Base-by-base conservation (phyloP, 2,329 filamentous ascomycete species). In the Didymella sp. region DNA sequence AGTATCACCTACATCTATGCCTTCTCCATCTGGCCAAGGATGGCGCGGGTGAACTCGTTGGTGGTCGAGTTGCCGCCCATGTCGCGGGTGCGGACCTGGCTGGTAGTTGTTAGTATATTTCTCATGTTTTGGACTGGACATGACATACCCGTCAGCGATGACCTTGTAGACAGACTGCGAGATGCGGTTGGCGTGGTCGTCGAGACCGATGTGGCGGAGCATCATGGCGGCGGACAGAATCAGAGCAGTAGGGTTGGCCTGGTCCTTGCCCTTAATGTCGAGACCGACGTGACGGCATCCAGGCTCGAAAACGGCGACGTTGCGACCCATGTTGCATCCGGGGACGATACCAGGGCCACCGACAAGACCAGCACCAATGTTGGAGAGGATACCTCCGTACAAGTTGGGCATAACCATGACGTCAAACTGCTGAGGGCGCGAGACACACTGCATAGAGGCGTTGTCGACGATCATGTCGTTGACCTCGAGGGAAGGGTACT, bases 381-480 rank as follows among this genome's bases (percentile, higher is more conserved):
- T 99, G 83, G 95, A 98, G 67, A 99, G 85, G 74, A 99, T 99
- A 78, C 94, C 93, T 80, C 94, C 94, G 86, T 98, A 98, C 76
- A 98, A 83, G 85, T 99, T 99, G 74, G 95, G 95, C 93, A 98
- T 98, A 79, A 99, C 95, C 89, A 99, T 91, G 73, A 99, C 95
- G 79, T 99, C 95, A 77, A 99, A 99, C 81, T 99, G 95, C 83
- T 98, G 95, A 62, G 95, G 95, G 68, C 87, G 86, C 68, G 91
- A 93, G 70, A 99, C 95, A 77, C 92, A 96, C 85, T 99, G 95
- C 95, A 99, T 99, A 75, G 91, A 96, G 74, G 95, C 95, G 81
- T 99, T 99, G 84, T 99, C 95, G 80, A 99, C 95, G 79, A 99
- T 99, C 94, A 99, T 97, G 83, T 99, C 95, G 84, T 96, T 96